Base-by-base conservation (phyloP, 176 grass and related monocot species). In the Oryza brachyantha region DNA sequence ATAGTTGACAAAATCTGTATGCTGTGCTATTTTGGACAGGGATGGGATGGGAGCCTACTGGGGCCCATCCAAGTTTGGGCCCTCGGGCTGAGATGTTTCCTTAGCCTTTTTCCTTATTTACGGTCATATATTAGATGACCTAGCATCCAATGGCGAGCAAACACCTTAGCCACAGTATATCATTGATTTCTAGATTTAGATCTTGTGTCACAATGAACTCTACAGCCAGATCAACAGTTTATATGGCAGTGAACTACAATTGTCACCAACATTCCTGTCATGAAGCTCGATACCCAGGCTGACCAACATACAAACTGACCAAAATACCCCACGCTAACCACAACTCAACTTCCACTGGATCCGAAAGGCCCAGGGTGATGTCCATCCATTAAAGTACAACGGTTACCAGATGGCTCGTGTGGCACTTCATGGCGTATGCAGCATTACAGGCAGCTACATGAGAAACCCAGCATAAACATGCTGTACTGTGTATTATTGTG, bases 381-480 rank as follows among this genome's bases (percentile, higher is more conserved):
- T 65, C 10, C 12, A 25, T 52, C 36, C 14, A 29, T 71, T 14
- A 26, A 26, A 46, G 41, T 17, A 26, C 25, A 71, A 25, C 14
- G 65, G 32, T 52, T 31, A 72, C 42, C 17, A 11, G 6, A 73
- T 64, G 58, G 14, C 29, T 9, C 19, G 59, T 38, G 38, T 32
- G 39, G 60, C 10, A 3, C 31, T 73, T 38, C 73, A 27, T 74
- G 70, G 70, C 31, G 63, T 81, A 70, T 46, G 8, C 63, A 43
- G 36, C 8, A 46, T 52, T 29, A 3, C 31, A 39, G 35, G 4
- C 13, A 50, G 60, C 42, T 65, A 83, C 34, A 83, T 66, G 43
- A 21, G 48, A 1, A 46, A 66, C 5, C 34, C 61, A 83, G 12
- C 61, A 26, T 35, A 67, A 38, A 66, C 45, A 75, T 83, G 45